Base-by-base conservation (phyloP, 176 grass and related monocot genomes). In the Areca catechu region DNA sequence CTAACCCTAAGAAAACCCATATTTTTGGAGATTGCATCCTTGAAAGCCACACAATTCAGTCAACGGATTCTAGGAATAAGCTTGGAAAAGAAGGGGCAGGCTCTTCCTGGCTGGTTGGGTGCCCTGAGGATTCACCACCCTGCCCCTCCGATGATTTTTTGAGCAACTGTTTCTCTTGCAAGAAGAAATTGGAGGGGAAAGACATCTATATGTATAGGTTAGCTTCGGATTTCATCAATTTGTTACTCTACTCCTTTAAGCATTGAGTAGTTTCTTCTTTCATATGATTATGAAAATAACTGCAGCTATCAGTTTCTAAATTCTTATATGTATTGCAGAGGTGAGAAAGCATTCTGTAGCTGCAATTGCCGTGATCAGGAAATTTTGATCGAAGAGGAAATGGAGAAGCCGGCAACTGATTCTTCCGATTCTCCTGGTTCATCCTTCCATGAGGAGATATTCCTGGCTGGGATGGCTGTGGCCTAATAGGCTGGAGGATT, bases 131-230 rank as follows among this genome's bases (percentile, higher is more conserved):
- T 57, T 30, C 2, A 18, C 20, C 51, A 48, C 19, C 66, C 57
- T 65, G 65, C 58, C 48, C 65, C 6, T 37, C 27, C 9, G 53
- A 72, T 2, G 79, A 79, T 37, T 91, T 88, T 83, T 61, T 93
- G 57, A 83, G 79, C 72, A 85, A 65, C 30, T 98, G 87, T 72
- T 92, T 89, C 57, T 68, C 76, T 56, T 92, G 94, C 81, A 77
- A 62, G 73, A 93, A 85, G 82, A 79, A 76, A 79, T 76, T 86
- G 24, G 76, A 89, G 22, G 81, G 84, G 52, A 89, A 79, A 30
- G 94, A 99, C 67, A 80, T 99, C 62, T 93, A 80, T 76, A 86
- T 99, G 49, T 92, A 99, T 67, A 80, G 94, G 94, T 90, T 79
- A 23, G 87, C 20, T 15, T 51, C 5, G 15, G 10, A 57, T 25